Evolutionary conservation across 345 rosid genomes (phyloP).

Genomic region (Dimocarpus longan): DNA sequence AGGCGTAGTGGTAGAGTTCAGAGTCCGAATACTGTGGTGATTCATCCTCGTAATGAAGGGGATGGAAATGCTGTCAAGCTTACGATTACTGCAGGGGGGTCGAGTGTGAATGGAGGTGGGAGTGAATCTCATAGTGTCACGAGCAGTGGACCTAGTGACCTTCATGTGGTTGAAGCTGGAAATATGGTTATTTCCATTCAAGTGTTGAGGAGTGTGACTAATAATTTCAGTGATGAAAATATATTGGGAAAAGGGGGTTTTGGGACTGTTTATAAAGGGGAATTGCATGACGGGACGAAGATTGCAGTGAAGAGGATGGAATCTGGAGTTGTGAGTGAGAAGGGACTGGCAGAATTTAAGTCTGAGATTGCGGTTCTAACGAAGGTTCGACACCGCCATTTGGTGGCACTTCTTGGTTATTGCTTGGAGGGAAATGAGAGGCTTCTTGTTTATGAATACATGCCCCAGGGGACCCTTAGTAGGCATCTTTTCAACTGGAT

Average conservation of each 20-base stretch:
- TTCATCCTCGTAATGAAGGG: slow-evolving; percentile 41
- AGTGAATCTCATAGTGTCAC: slow-evolving; percentile 14
- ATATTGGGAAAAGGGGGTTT: slow-evolving; percentile 27
- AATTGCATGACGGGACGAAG: slow-evolving; percentile 44
- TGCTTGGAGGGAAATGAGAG: slow-evolving; percentile 33
- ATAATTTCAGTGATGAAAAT: slow-evolving; percentile 22
- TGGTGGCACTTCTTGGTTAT: slow-evolving; percentile 47
- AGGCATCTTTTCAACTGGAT: slow-evolving; percentile 37
- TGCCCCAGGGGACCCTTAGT: slow-evolving; percentile 35
- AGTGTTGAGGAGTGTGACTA: slow-evolving; percentile 38
- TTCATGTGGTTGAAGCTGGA: slow-evolving; percentile 29
- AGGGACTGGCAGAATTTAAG: slow-evolving; percentile 41
- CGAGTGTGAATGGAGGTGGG: slow-evolving; percentile 26
- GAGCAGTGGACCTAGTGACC: slow-evolving; percentile 21
- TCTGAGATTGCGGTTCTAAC: slow-evolving; percentile 50
- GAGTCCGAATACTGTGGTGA: slow-evolving; percentile 43
- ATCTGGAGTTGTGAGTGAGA: slow-evolving; percentile 35
- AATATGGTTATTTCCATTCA: slow-evolving; percentile 30
- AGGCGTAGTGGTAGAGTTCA: slow-evolving; percentile 52
- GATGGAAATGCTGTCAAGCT: slow-evolving; percentile 43
- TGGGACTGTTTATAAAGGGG: slow-evolving; percentile 26
- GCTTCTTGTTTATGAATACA: slow-evolving; percentile 26
- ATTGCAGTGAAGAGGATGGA: slow-evolving; percentile 53
- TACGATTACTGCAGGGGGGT: slow-evolving; percentile 27
- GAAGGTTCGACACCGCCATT: slow-evolving; percentile 47